Conservation (phyloP, 2,329 filamentous ascomycete species). For the Neospermospora avenae region DNA sequence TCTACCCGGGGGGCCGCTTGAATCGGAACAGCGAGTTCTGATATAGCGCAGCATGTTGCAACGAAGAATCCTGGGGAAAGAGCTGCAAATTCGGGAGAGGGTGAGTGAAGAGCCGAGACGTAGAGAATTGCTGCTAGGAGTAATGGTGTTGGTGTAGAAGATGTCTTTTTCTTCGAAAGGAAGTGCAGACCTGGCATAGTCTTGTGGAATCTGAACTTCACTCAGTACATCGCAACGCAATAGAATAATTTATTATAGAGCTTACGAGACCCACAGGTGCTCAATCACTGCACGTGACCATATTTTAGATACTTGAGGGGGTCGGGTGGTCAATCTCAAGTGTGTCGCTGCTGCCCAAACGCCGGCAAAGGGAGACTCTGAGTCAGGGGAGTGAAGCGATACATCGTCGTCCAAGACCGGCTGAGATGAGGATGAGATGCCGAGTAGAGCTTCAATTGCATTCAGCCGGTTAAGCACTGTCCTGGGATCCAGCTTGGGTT, state of each 20-base stretch:
- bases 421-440: conserved; percentile 15
- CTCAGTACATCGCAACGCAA: neutral
- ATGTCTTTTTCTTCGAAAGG: conserved; percentile 41
- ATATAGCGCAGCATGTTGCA: conserved; percentile 40
- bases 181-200: conserved; percentile 45
- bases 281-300: conserved; percentile 37
- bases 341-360: conserved; percentile 35
- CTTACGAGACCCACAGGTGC: conserved; percentile 37
- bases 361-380: conserved; percentile 22
- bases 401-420: conserved; percentile 20
- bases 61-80: conserved; percentile 40
- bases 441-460: conserved; percentile 24
- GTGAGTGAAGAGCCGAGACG: conserved; percentile 37
- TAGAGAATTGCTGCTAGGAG: conserved; percentile 45
- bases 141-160: conserved; percentile 42
- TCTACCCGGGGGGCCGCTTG: conserved; percentile 29
- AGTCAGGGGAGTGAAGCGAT: conserved; percentile 11
- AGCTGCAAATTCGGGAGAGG: conserved; percentile 35
- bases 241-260: neutral
- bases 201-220: conserved; percentile 40
- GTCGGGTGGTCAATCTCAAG: conserved; percentile 31
- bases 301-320: conserved; percentile 28
- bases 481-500: conserved; percentile 18
- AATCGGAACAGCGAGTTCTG: conserved; percentile 39
- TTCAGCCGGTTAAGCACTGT: conserved; percentile 23